Evolutionary conservation across 2,329 filamentous ascomycete species (phyloP), one percentile per base, ranked within the genome.

Genomic region (Fusarium sp.): DNA sequence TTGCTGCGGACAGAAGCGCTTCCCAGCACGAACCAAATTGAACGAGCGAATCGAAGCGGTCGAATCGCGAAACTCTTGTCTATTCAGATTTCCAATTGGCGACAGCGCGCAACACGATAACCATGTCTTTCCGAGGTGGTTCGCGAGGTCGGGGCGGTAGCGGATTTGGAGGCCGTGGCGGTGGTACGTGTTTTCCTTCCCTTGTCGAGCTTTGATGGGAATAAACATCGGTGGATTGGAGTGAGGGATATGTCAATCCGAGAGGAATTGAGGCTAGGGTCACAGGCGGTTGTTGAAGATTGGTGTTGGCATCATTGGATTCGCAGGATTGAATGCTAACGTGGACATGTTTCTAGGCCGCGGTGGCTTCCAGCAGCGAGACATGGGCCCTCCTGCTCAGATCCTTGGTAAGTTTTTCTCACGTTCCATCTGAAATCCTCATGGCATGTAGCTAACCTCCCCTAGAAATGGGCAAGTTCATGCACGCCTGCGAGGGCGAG

Each of bases 401-500:
- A 77, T 81, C 46, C 74, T 80, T 52, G 79, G 79, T 79, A 78
- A 39, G 77, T 72, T 13, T 14, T 39, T 24, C 22, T 26, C 34
- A 21, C 14, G 14, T 36, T n/a, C n/a, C 10, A 5, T 13, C n/a
- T 11, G 7, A 33, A 4, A n/a, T 26, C 8, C 9, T 11, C 17
- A 34, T 10, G 7, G 28, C 19, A 13, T 31, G 5, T 19, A 31
- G 40, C 68, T 69, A 64, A 72, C 61, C 7, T n/a, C 38, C 34
- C 34, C n/a, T 31, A 75, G 96, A 98, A 84, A 94, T 99, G 92
- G 96, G 96, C 81, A 89, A 89, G 71, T 97, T 98, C 83, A 83
- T 98, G 80, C 96, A 99, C 84, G 91, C 94, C 62, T 95, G 93
- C 84, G 96, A 99, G 83, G 95, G 95, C 80, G 96, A 99, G 83